phyloP scores from a whole-genome alignment of 805 yeast species.

The Danielia reshetovae region DNA sequence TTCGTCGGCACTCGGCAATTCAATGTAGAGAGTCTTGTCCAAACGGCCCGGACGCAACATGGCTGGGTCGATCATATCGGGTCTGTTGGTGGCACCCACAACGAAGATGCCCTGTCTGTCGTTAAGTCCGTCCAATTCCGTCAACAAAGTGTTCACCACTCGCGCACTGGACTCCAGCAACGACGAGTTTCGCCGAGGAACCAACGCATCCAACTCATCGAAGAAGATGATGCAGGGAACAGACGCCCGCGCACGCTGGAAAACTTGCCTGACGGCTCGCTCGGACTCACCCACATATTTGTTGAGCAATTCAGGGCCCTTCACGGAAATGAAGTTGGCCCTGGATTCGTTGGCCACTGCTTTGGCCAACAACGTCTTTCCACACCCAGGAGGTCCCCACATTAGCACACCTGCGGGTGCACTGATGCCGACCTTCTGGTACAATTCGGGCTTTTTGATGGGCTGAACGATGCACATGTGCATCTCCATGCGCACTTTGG shows the following conservation, averaged over 20 bases:
- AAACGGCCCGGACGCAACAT: constrained; percentile 96
- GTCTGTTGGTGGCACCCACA: constrained; percentile 94
- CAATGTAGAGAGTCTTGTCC: constrained; percentile 89
- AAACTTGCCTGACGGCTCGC: constrained; percentile 89
- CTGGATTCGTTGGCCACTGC: constrained; percentile 98
- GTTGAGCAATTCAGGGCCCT: constrained; percentile 92
- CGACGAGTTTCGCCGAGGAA: constrained; percentile 87
- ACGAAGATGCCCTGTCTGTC: constrained; percentile 92
- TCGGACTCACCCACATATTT: constrained; percentile 97
- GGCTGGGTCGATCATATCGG: constrained; percentile 97
- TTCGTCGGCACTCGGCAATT: constrained; percentile 76
- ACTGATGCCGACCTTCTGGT: constrained; percentile 84
- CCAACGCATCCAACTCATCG: constrained; percentile 94
- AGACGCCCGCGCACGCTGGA: constrained; percentile 86
- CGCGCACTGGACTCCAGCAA: constrained; percentile 87
- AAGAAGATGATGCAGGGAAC: constrained; percentile 93
- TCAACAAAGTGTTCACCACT: constrained; percentile 89
- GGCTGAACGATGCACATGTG: constrained; percentile 99
- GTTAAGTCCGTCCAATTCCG: constrained; percentile 92
- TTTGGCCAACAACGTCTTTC: constrained; percentile 92
- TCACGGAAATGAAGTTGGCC: constrained; percentile 91
- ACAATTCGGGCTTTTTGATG: constrained; percentile 85
- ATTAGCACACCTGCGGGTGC: constrained; percentile 96
- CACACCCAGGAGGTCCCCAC: constrained; percentile 99
- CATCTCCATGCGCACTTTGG: constrained; percentile 75